A percentile compares a stretch with the other conserved stretches of the same genome.
These are phyloP conservation scores for Paraurostyla sp. DNA, from an alignment of 73 alveolate species.

Conservation along the genomic window DNA sequence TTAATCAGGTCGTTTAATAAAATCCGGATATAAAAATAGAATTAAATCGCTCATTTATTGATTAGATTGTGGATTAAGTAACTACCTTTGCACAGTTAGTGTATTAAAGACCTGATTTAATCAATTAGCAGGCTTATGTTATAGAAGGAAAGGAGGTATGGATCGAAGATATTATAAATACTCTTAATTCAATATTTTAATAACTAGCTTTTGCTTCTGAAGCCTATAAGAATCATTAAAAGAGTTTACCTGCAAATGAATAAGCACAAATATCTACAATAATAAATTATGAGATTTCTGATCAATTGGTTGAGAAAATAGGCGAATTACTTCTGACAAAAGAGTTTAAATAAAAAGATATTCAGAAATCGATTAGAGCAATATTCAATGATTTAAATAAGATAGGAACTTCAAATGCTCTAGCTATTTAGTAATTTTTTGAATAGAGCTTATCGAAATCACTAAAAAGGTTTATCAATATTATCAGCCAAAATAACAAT, in stretches of 20 bases:
- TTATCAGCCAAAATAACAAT: background rate
- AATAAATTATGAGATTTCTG: background rate
- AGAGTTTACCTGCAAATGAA: no score
- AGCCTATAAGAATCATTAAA: background rate
- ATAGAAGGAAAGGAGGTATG: constrained; percentile 44
- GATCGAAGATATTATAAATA: constrained; percentile 30
- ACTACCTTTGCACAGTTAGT: background rate
- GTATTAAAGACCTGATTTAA: background rate
- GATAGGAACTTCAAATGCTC: background rate
- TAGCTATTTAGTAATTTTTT: constrained; percentile 3
- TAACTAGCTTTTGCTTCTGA: background rate
- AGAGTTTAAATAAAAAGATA: constrained; percentile 11
- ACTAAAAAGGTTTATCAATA: background rate
- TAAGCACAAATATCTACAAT: no score
- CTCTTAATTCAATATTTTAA: background rate
- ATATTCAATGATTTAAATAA: constrained; percentile 21
- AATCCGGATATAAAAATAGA: background rate
- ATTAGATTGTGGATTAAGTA: background rate
- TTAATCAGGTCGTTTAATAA: background rate
- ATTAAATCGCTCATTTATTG: background rate
- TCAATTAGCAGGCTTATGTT: background rate
- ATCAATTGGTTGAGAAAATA: background rate
- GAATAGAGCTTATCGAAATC: constrained; percentile 23
- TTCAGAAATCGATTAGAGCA: background rate
- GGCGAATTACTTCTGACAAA: constrained; percentile 34